Evolutionary conservation across 2,329 filamentous ascomycete species (phyloP).

Genomic region (Verticillium isaacii): DNA sequence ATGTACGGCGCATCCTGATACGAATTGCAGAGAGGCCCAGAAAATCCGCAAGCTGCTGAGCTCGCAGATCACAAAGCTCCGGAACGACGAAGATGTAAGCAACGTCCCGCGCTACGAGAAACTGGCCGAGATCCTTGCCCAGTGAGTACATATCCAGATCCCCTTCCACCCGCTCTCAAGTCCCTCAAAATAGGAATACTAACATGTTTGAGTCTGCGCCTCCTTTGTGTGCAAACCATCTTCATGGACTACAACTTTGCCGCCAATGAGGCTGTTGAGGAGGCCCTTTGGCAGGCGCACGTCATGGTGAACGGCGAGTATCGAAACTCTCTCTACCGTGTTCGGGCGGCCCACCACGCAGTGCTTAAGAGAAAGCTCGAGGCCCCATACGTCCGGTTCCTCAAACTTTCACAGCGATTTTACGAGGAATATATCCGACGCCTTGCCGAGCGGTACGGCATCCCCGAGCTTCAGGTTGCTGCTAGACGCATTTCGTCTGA

Average conservation of each 20-base stretch:
- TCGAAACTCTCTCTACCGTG: slow-evolving; percentile 60
- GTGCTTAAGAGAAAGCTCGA: slow-evolving; percentile 72
- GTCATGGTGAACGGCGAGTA: slow-evolving; percentile 73
- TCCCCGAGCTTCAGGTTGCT: slow-evolving; percentile 42
- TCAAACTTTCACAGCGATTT: slow-evolving; percentile 83
- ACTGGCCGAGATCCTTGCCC: slow-evolving; percentile 36
- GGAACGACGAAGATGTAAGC: slow-evolving; percentile 27
- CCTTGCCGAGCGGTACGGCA: slow-evolving; percentile 58
- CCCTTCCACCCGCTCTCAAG: not conserved
- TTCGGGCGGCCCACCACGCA: slow-evolving; percentile 44
- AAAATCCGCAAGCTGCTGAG: slow-evolving; percentile 37
- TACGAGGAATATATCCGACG: slow-evolving; percentile 83
- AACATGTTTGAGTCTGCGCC: slow-evolving; percentile 53
- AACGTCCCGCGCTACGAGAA: slow-evolving; percentile 38
- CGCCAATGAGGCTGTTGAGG: slow-evolving; percentile 59
- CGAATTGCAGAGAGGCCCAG: slow-evolving; percentile 30
- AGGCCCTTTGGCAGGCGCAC: slow-evolving; percentile 74
- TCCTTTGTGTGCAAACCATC: slow-evolving; percentile 66
- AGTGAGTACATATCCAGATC: slow-evolving; percentile 22
- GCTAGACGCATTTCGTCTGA: slow-evolving; percentile 32
- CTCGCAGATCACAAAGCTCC: slow-evolving; percentile 38
- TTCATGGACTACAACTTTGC: slow-evolving; percentile 68
- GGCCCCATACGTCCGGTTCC: slow-evolving; percentile 76
- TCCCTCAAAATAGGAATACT: not conserved
- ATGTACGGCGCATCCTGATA: slow-evolving; percentile 5